phyloP scores from a whole-genome alignment of 257 asterid genomes.

The Hygrophila difformis region DNA sequence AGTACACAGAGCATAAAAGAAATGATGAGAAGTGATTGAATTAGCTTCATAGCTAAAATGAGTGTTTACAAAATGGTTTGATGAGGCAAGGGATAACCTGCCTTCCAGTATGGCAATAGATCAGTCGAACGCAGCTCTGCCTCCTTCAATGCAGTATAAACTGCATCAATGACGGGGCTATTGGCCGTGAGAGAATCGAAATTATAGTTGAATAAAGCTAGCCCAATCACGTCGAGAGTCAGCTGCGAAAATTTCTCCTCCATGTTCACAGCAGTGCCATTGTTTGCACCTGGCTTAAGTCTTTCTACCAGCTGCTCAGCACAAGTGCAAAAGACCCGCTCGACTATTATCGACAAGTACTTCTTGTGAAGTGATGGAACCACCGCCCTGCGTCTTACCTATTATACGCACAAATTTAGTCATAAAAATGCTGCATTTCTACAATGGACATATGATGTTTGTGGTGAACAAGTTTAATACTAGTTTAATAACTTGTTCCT shows the following conservation, averaged over 20 bases:
- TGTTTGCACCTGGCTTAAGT: slow-evolving; percentile 42
- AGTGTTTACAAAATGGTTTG: too few relatives aligned
- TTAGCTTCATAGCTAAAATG: not conserved
- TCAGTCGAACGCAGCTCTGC: slow-evolving; percentile 90
- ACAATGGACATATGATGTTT: too few relatives aligned
- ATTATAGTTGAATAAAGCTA: slow-evolving; percentile 77
- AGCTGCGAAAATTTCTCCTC: slow-evolving; percentile 91
- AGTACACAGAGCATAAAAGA: not conserved
- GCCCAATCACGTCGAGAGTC: slow-evolving; percentile 91
- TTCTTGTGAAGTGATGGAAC: slow-evolving; percentile 99
- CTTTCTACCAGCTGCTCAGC: slow-evolving; percentile 83
- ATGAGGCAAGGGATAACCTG: slow-evolving; percentile 24
- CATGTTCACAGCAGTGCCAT: slow-evolving; percentile 71
- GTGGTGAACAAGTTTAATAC: too few relatives aligned
- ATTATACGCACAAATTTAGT: slow-evolving; percentile 26
- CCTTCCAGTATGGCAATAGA: slow-evolving; percentile 96
- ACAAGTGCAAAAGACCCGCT: slow-evolving; percentile 90
- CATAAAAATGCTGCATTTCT: slow-evolving; percentile 7
- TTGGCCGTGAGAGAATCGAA: slow-evolving; percentile 80
- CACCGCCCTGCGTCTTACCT: slow-evolving; percentile 98
- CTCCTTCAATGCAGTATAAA: slow-evolving; percentile 88
- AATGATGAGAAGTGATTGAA: slow-evolving; percentile 1
- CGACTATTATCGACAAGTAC: slow-evolving; percentile 93
- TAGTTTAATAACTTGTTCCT: too few relatives aligned
- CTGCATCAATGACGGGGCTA: slow-evolving; percentile 93